phyloP scores from a whole-genome alignment of 1,139 yeast genomes.

The Eremothecium cymbalariae region DNA sequence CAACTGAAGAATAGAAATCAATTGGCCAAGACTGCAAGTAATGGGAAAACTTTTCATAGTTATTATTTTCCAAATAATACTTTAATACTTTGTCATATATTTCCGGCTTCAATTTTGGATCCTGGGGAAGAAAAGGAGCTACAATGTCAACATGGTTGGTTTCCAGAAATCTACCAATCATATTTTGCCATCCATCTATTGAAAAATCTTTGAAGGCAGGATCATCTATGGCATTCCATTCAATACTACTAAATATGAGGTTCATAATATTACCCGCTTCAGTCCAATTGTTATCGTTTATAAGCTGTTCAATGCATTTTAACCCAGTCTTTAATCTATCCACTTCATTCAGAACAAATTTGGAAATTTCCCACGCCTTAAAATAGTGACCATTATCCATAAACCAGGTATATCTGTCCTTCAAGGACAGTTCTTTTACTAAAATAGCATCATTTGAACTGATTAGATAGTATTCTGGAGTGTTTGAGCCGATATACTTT shows the following conservation, averaged over 20 bases:
- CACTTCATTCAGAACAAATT: conserved; percentile 42
- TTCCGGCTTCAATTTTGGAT: conserved; percentile 33
- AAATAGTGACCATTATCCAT: conserved; percentile 44
- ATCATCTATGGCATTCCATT: conserved; percentile 30
- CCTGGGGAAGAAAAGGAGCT: conserved; percentile 47
- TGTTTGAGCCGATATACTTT: conserved; percentile 35
- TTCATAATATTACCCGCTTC: conserved; percentile 44
- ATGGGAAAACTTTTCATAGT: conserved; percentile 35
- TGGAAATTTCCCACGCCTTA: conserved; percentile 75
- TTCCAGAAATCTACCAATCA: conserved; percentile 50
- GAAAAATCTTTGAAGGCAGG: conserved; percentile 32
- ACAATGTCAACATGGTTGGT: conserved; percentile 42
- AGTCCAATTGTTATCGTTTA: conserved; percentile 47
- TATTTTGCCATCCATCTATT: conserved; percentile 54
- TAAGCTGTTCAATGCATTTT: conserved; percentile 49
- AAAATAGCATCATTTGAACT: conserved; percentile 78
- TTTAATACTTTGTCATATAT: conserved; percentile 48
- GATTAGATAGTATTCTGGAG: conserved; percentile 52
- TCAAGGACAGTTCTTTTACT: conserved; percentile 58
- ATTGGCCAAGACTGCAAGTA: conserved; percentile 53
- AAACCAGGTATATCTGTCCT: conserved; percentile 71
- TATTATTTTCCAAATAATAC: conserved; percentile 38
- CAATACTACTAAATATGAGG: conserved; percentile 19
- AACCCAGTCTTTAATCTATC: conserved; percentile 57
- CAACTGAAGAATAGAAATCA: conserved; percentile 43